Evolutionary conservation across 2,329 filamentous ascomycete genomes (phyloP), one percentile per base, ranked within the genome.

Genomic region (Gyromitra esculenta): DNA sequence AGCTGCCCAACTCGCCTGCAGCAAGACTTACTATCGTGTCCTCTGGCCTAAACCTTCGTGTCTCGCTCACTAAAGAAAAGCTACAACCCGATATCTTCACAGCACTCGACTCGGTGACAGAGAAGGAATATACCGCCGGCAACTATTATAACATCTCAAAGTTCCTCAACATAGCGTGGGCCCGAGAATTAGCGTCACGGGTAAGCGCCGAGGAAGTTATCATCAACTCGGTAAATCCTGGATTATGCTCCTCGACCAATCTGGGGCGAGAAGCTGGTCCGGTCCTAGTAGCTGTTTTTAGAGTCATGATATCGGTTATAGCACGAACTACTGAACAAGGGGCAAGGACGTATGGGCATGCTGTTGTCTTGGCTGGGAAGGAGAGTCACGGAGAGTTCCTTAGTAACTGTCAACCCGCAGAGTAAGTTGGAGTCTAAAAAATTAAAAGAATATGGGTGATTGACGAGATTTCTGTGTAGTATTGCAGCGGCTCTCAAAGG

Each of bases 171-270:
- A 37, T 62, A 21, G 37, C 43, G 9, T 18, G 18, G n/a, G 13
- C 13, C 8, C 21, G 60, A 3, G 60, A 63, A 9, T 21, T 63
- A 25, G 60, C 60, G 9, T 41, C 60, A 11, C 60, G 60, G 15
- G 60, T 63, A 43, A 63, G 41, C 60, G 18, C 41, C 39, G 60
- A 63, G 31, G 41, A 63, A 48, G 41, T 63, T 25, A 31, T 63
- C 5, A 43, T 63, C 15, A 63, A 63, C 39, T 15, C 60, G 5
- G 39, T 63, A 1, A 45, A 43, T 25, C 60, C 60, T 9, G 39
- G 37, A 43, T 18, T 43, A 8, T 43, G 35, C 15, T 8, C 18
- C 15, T 8, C 18, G 18, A 62, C n/a, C 37, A 31, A 43, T 13
- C 15, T 62, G 21, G 37, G 15, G 25, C 39, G 59, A 62, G 59